Base-by-base conservation (phyloP, 2,329 filamentous ascomycete genomes). In the Cryphonectria nitschkei region DNA sequence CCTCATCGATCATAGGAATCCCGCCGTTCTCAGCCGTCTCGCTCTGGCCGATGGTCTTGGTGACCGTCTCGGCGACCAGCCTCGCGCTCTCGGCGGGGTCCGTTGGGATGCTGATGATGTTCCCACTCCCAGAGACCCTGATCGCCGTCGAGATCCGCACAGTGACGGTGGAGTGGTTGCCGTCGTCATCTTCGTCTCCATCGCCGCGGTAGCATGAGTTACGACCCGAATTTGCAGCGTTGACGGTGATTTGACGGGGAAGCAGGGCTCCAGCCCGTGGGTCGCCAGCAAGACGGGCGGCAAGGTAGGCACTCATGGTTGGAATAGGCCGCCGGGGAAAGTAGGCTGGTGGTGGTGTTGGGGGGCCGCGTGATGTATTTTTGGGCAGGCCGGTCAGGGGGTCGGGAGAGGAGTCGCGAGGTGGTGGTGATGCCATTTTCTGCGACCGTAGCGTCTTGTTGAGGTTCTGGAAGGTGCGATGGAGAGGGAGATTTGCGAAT, bases 91-190 rank as follows among this genome's bases (percentile, higher is more conserved):
- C 77, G 6, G 81, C 76, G 1, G 83, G 80, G 29, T 19, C 29
- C 29, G 81, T 76, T 0, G 78, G 75, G 29, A 87, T 76, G 29
- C 83, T 82, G 62, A 87, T 77, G 65, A 86, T 76, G 76, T 89
- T 89, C 77, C 83, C 80, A 77, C 81, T 81, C 72, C 82, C 83
- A 52, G 78, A 77, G 74, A 89, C 79, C 71, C 75, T 79, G 75
- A 88, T 76, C 0, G 84, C 81, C 22, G 84, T 82, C 74, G 84
- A 83, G 78, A 89, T 84, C 22, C 78, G 79, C 61, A 89, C 77
- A 65, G 77, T 80, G 70, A 88, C 82, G 64, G 84, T 78, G 1
- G 81, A 81, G 61, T 77, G 73, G 13, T 76, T 75, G 50, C 79
- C 76, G 9, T 75, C 68, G 29, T 73, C 69, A 22, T 73, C 71